A percentile compares a stretch with the other conserved stretches of the same genome.
These are phyloP conservation scores for Trichophyton simii DNA, from an alignment of 2,329 filamentous ascomycete genomes.

Conservation along the genomic window DNA sequence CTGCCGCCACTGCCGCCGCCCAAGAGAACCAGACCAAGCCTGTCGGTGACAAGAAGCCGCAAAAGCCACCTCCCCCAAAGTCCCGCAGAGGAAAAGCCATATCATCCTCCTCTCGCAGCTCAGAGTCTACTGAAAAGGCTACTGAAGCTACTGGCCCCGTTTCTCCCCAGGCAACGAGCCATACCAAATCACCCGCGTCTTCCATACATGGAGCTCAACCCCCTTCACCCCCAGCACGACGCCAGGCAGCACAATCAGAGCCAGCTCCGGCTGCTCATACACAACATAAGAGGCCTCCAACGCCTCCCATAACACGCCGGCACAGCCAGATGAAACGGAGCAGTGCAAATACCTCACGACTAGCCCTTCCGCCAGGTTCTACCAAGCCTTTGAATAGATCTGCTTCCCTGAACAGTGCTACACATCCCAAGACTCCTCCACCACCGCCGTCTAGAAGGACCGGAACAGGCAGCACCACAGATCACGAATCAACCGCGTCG, in stretches of 20 bases:
- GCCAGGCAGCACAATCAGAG: slow-evolving; percentile 5
- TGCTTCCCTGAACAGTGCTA: slow-evolving; percentile 21
- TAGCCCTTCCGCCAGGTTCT: slow-evolving; percentile 32
- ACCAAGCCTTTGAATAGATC: slow-evolving; percentile 30
- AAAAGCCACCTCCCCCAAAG: slow-evolving; percentile 49
- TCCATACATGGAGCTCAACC: slow-evolving; percentile 3
- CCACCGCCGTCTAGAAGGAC: slow-evolving; percentile 45
- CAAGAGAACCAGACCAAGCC: not conserved
- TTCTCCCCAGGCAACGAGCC: slow-evolving; percentile 12
- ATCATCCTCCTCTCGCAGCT: slow-evolving; percentile 25
- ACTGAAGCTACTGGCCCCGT: not conserved
- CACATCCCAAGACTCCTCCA: slow-evolving; percentile 33
- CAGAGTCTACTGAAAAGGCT: slow-evolving; percentile 16
- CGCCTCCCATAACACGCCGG: slow-evolving; percentile 38
- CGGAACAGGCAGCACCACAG: not conserved
- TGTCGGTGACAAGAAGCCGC: not conserved
- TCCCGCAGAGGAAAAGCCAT: slow-evolving; percentile 69
- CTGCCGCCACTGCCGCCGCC: not conserved
- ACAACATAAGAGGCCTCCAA: slow-evolving; percentile 33
- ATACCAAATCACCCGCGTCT: slow-evolving; percentile 8
- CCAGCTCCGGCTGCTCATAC: slow-evolving; percentile 7
- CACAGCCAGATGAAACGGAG: slow-evolving; percentile 34
- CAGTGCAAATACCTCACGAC: slow-evolving; percentile 21
- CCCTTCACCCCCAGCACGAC: not conserved
- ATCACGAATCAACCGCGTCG: not conserved